Evolutionary conservation across 1,284 basidiomycete genomes (phyloP), one percentile per base, ranked within the genome.

Genomic region (Ceratorhiza oryzae-sativae): DNA sequence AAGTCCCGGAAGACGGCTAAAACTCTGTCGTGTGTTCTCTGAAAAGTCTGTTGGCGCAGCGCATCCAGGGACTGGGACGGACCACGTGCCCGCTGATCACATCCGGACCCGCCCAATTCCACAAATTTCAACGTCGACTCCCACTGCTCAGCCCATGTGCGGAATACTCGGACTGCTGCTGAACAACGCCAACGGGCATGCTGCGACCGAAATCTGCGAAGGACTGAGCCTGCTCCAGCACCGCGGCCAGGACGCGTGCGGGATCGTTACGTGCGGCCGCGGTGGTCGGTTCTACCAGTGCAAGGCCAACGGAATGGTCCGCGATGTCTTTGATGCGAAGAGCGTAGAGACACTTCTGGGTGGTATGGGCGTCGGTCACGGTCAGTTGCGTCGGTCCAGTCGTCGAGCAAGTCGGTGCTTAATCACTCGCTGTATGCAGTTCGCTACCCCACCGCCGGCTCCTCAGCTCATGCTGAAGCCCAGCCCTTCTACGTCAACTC

Each of bases 401-500:
- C 76, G 75, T 65, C 68, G 75, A 53, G 25, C 42, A 18, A n/a
- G 23, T 20, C 13, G 20, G 41, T 46, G 34, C 56, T 71, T 67
- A 46, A 42, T 36, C 49, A 18, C 32, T 49, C 67, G 18, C 59
- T 48, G 46, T 48, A 55, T 42, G 55, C 76, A 97, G 95, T 96
- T 75, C 89, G 96, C 72, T 98, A 99, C 83, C 97, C 97, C 30
- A 99, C 97, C 74, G 97, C 97, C 67, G 97, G 97, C 68, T 95
- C 94, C 79, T 97, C 95, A 71, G 93, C 95, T 73, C 92, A 98
- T 77, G 91, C 96, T n/a, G 97, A 99, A 81, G 96, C 97, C 3
- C 97, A 99, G 80, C 97, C 97, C 1, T 99, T 99, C 86, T 99
- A 99, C 81, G 97, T 99, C 78, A 99, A 99, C 84, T 97, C 95